Evolutionary conservation across 1,284 basidiomycete species (phyloP), one percentile per base, ranked within the genome.

Genomic region (Chalciporus sp.): DNA sequence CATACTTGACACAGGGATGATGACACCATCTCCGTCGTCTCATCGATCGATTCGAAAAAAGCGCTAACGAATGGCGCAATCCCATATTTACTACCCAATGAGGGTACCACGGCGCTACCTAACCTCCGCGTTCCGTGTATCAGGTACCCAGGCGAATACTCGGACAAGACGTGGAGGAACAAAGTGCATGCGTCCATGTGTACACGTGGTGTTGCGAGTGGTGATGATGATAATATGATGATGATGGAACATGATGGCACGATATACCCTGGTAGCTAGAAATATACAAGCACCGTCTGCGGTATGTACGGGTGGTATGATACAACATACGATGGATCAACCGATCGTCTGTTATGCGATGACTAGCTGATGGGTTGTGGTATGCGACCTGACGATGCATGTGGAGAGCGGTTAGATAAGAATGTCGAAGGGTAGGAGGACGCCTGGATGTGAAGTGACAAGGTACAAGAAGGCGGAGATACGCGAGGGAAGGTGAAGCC

Each of bases 401-500:
- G 28, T 47, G 27, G 42, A 39, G 43, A 57, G 51, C 45, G 23
- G 59, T 53, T 46, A 61, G 42, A 53, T 50, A 49, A 51, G 46
- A 47, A 51, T 35, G 51, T 31, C 9, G 33, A 45, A 41, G 43
- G 39, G 37, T 8, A 31, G 3, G 40, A 52, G 27, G 54, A 46
- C 8, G 7, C 43, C 33, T 12, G 49, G 47, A 33, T 7, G 23
- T 33, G 14, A 31, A 43, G 23, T n/a, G 26, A 16, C 40, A 37
- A 43, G 33, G 37, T 35, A 47, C 39, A 47, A 35, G 46, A 47
- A 50, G 33, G 29, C 23, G n/a, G 19, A 37, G 40, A 26, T 44
- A 43, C 37, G 35, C 28, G 42, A 40, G 28, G 17, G 33, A 35
- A 41, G 44, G 14, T 35, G 33, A 35, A 35, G 12, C 52, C 16